Evolutionary conservation across 2,329 filamentous ascomycete species (phyloP).

Genomic region (Colletotrichum siamense): DNA sequence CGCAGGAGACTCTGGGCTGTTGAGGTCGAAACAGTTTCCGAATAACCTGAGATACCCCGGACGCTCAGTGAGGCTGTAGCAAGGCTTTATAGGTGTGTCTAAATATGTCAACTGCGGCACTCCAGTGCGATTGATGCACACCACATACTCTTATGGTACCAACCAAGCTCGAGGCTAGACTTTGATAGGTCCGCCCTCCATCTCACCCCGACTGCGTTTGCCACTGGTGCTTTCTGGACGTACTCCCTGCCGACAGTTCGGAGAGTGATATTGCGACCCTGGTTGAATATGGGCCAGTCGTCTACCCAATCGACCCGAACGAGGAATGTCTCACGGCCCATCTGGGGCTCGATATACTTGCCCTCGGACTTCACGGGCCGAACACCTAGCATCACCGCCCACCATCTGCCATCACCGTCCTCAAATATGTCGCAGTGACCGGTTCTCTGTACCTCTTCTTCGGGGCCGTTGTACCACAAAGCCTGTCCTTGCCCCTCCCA

Average conservation of each 20-base stretch:
- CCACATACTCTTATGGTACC: constrained; percentile 41
- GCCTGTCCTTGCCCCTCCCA: constrained; percentile 53
- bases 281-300: constrained; percentile 58
- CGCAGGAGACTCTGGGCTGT: constrained; percentile 54
- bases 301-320: constrained; percentile 54
- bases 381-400: constrained; percentile 52
- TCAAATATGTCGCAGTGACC: constrained; percentile 56
- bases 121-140: neutral
- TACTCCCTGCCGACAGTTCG: constrained; percentile 34
- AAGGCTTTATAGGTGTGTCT: constrained; percentile 53
- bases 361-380: constrained; percentile 36
- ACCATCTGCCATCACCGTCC: constrained; percentile 49
- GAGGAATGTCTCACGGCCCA: constrained; percentile 55
- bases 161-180: constrained; percentile 36
- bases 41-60: constrained; percentile 51
- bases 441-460: constrained; percentile 55
- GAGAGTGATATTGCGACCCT: constrained; percentile 47
- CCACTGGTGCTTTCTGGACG: constrained; percentile 20
- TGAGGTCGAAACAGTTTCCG: constrained; percentile 57
- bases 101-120: neutral
- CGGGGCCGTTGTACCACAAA: constrained; percentile 49
- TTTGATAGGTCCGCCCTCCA: constrained; percentile 39
- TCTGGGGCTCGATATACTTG: constrained; percentile 42
- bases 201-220: constrained; percentile 35
- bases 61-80: constrained; percentile 50